These are phyloP conservation scores for Apiospora saccharicola DNA, from an alignment of 2,329 filamentous ascomycete species.

Conservation along the genomic window DNA sequence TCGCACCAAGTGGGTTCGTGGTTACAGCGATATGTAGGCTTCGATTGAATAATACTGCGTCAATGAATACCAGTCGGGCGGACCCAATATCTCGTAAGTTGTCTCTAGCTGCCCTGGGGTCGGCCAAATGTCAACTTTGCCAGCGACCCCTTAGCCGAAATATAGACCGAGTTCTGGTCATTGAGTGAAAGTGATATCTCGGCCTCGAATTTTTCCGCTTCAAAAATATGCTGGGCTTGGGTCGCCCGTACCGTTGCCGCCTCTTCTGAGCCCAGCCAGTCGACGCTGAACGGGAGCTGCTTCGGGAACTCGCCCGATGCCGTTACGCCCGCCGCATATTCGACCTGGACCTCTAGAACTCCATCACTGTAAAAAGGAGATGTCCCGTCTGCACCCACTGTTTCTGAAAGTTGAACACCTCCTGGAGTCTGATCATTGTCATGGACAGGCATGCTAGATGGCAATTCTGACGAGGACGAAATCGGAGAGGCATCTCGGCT, in stretches of 20 bases:
- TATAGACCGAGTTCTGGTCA: not conserved
- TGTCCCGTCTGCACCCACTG: slow-evolving; percentile 14
- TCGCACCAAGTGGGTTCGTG: too few species aligned
- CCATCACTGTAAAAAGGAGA: slow-evolving; percentile 29
- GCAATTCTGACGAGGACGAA: not conserved
- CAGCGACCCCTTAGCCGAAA: slow-evolving; percentile 1
- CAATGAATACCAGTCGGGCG: not conserved
- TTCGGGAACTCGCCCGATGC: not conserved
- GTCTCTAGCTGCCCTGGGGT: not conserved
- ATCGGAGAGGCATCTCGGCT: not conserved
- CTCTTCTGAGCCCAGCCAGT: not conserved
- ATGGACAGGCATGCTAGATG: not conserved
- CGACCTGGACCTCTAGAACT: slow-evolving; percentile 29
- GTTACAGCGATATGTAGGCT: too few species aligned
- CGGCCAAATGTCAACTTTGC: not conserved
- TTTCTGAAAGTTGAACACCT: not conserved
- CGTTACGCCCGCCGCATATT: slow-evolving; percentile 25
- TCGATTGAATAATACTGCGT: too few species aligned
- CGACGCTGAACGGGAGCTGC: not conserved
- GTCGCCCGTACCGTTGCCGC: not conserved
- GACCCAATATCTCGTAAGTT: not conserved
- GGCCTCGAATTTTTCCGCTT: not conserved
- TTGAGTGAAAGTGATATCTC: not conserved
- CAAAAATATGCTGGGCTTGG: not conserved
- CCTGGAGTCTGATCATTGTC: not conserved